Percentiles rank a stretch among this genome's conserved stretches.
Conservation (phyloP, 164 flowering plant species). For the Vitis cinerea region DNA sequence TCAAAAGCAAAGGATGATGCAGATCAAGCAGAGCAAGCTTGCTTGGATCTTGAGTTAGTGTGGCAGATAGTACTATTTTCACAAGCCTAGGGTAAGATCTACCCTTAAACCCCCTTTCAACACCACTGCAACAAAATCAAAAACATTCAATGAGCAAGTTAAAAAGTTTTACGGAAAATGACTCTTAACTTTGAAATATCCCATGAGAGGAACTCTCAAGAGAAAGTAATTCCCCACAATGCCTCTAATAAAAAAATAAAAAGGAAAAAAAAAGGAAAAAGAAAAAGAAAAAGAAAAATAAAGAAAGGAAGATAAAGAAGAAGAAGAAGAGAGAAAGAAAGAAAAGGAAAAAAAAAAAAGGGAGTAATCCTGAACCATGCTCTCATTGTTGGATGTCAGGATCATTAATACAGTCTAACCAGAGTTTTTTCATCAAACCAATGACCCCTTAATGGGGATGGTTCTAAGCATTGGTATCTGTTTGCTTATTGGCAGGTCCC, state of each 20-base stretch:
- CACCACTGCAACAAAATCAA: slow-evolving; percentile 53
- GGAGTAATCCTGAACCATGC: too few species aligned
- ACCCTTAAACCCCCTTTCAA: slow-evolving; percentile 82
- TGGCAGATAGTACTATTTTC: slow-evolving; percentile 90
- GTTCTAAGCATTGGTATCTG: too few species aligned
- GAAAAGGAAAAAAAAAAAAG: too few species aligned
- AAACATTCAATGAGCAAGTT: background rate
- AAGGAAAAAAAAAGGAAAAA: background rate
- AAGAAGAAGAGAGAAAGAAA: background rate
- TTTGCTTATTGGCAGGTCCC: too few species aligned
- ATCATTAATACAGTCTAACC: too few species aligned
- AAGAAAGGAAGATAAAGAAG: background rate
- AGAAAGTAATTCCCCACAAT: background rate
- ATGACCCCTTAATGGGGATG: too few species aligned
- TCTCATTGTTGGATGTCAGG: too few species aligned
- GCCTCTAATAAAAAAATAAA: background rate
- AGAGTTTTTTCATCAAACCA: too few species aligned
- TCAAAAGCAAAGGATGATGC: slow-evolving; percentile 84
- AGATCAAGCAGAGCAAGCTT: slow-evolving; percentile 87
- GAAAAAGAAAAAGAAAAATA: background rate
- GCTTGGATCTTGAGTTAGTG: slow-evolving; percentile 88
- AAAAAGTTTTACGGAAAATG: background rate
- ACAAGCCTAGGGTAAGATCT: slow-evolving; percentile 72
- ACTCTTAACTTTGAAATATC: background rate
- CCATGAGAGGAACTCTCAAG: background rate